phyloP scores from a whole-genome alignment of 148 eudicot genomes.

The Rhododendron griersonianum region DNA sequence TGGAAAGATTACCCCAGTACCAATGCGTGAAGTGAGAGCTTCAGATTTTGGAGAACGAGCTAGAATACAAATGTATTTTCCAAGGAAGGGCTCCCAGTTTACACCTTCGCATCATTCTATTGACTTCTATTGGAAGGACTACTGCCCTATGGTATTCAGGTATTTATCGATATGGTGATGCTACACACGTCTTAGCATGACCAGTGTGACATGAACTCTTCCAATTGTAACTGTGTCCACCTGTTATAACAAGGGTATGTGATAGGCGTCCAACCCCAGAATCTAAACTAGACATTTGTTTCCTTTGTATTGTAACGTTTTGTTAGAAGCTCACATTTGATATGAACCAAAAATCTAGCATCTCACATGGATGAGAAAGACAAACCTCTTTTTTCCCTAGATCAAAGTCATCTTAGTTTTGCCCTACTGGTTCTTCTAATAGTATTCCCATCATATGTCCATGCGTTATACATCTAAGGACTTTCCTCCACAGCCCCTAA shows the following conservation, averaged over 20 bases:
- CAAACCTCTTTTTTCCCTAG: neutral
- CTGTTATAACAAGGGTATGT: neutral
- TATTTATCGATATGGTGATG: constrained; percentile 14
- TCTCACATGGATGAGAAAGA: neutral
- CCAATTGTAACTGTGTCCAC: neutral
- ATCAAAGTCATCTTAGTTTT: neutral
- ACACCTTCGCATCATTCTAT: constrained; percentile 86
- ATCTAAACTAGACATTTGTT: neutral
- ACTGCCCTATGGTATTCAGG: constrained; percentile 99
- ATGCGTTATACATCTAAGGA: neutral
- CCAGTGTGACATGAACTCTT: neutral
- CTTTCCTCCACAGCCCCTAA: neutral
- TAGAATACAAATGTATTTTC: constrained; percentile 87
- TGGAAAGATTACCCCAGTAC: constrained; percentile 97
- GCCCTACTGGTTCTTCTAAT: neutral
- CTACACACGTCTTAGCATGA: neutral
- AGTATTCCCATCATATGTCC: neutral
- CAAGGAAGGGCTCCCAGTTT: constrained; percentile 73
- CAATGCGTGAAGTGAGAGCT: constrained; percentile 80
- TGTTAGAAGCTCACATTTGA: neutral
- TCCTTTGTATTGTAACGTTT: neutral
- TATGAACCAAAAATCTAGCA: neutral
- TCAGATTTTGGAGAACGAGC: constrained; percentile 89
- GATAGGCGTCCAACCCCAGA: neutral
- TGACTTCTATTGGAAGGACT: constrained; percentile 96